A percentile compares a stretch with the other conserved stretches of the same genome.
These are phyloP conservation scores for Penicillium alfredii DNA, from an alignment of 495 filamentous ascomycete species.

Conservation along the genomic window DNA sequence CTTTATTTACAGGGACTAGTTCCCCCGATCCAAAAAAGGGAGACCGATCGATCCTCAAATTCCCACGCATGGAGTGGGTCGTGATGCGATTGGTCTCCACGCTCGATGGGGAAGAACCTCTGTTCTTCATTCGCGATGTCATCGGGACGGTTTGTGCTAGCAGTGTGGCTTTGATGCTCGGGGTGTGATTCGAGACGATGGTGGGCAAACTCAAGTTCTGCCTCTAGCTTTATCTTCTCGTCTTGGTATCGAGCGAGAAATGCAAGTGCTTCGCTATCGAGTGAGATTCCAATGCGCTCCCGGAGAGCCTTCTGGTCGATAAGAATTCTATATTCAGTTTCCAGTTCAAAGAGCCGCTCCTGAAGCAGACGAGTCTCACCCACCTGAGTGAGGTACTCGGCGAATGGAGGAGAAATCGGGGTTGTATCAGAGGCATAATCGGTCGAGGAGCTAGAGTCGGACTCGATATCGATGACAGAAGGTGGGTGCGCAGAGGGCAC, in stretches of 20 bases:
- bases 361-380: conserved; percentile 23
- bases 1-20: conserved; percentile 3
- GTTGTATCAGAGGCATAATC: background rate
- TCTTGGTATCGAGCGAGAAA: conserved; percentile 23
- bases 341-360: conserved; percentile 23
- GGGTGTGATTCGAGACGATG: conserved; percentile 4
- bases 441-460: background rate
- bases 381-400: conserved; percentile 22
- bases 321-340: conserved; percentile 15
- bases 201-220: conserved; percentile 17
- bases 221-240: conserved; percentile 9
- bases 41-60: conserved; percentile 8
- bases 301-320: conserved; percentile 15
- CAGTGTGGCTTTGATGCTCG: no score
- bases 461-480: background rate
- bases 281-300: conserved; percentile 7
- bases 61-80: conserved; percentile 14
- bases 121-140: background rate
- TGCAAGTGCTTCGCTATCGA: conserved; percentile 18
- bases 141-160: background rate
- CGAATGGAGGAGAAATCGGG: conserved; percentile 5
- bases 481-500: background rate
- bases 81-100: background rate
- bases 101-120: conserved; percentile 1
- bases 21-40: conserved; percentile 13